Evolutionary conservation across 2,329 filamentous ascomycete species (phyloP), one percentile per base, ranked within the genome.

Genomic region (Sphaerulina vaccinii): DNA sequence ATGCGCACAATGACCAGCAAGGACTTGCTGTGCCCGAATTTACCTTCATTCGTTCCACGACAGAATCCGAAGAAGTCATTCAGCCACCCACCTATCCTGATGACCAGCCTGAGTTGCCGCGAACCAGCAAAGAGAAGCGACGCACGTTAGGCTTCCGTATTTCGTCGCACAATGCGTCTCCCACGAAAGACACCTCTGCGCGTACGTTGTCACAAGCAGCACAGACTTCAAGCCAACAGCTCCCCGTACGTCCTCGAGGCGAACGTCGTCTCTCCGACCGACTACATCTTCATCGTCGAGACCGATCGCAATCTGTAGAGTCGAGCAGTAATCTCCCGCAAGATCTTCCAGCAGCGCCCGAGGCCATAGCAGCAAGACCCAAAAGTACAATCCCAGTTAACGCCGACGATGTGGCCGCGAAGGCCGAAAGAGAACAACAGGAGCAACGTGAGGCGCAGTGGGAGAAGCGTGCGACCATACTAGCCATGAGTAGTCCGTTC

Each of bases 391-490:
- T 77, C 9, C 22, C 22, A 23, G 24, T 39, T 47, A 55, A 2
- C n/a, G 21, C 22, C 15, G 45, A 48, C 45, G 35, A 48, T 19
- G 35, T 36, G 4, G 35, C 22, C 5, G 22, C 23, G 15, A 21
- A 40, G 36, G 45, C 45, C 9, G 4, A 10, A 15, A 65, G 61
- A 33, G 59, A 57, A 33, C 56, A 53, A 60, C 72, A 69, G 52
- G 73, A 78, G 58, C 78, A 79, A 21, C 73, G 76, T 45, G 87
- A 95, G 75, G 82, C 83, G 53, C 81, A 87, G 72, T 99, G 93
- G 93, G 93, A 97, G 78, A 86, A 88, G 74, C 80, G 92, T 54
- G 93, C 93, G 22, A 96, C 91, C n/a, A 82, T 95, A 54, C 76
- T 97, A 59, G 92, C 89, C 24, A 81, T 54, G 76, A 77, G 57